phyloP scores from a whole-genome alignment of 1,284 basidiomycete species.

The Mycosarcoma maydis region DNA sequence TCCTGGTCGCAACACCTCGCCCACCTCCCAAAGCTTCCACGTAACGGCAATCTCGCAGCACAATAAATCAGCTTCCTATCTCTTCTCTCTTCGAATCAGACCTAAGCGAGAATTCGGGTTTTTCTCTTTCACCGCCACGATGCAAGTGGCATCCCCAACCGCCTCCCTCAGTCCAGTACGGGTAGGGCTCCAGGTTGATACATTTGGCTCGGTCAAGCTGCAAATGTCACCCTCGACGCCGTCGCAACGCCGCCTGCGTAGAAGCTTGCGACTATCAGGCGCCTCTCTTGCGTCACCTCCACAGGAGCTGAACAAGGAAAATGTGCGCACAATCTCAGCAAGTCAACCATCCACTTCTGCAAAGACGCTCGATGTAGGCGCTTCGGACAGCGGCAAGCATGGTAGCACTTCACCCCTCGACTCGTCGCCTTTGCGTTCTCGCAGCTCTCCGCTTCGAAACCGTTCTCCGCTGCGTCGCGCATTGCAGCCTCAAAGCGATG shows the following conservation, averaged over 20 bases:
- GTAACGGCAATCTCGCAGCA: no score
- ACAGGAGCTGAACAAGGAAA: slow-evolving; percentile 22
- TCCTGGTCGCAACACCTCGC: not conserved
- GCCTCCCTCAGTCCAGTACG: slow-evolving; percentile 1
- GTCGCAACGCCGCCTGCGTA: slow-evolving; percentile 17
- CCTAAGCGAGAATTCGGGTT: not conserved
- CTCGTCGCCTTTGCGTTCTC: slow-evolving; percentile 16
- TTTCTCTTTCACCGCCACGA: not conserved
- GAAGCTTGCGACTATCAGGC: slow-evolving; percentile 30
- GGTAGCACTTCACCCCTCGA: slow-evolving; percentile 7
- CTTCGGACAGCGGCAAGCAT: slow-evolving; percentile 6
- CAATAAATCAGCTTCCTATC: no score
- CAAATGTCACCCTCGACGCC: slow-evolving; percentile 9
- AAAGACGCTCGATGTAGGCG: slow-evolving; percentile 21
- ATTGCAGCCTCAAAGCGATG: slow-evolving; percentile 5
- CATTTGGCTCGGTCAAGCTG: not conserved
- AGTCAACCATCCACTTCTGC: slow-evolving; percentile 25
- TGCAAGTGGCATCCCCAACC: slow-evolving; percentile 18
- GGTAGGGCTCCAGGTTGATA: not conserved
- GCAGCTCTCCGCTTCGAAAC: slow-evolving; percentile 17
- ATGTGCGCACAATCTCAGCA: not conserved
- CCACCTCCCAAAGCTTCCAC: not conserved
- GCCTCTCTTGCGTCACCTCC: slow-evolving; percentile 15
- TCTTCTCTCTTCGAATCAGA: no score
- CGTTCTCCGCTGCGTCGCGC: slow-evolving; percentile 17